These are phyloP conservation scores for Alnus rubra DNA, from an alignment of 306 rosid genomes.

Conservation along the genomic window DNA sequence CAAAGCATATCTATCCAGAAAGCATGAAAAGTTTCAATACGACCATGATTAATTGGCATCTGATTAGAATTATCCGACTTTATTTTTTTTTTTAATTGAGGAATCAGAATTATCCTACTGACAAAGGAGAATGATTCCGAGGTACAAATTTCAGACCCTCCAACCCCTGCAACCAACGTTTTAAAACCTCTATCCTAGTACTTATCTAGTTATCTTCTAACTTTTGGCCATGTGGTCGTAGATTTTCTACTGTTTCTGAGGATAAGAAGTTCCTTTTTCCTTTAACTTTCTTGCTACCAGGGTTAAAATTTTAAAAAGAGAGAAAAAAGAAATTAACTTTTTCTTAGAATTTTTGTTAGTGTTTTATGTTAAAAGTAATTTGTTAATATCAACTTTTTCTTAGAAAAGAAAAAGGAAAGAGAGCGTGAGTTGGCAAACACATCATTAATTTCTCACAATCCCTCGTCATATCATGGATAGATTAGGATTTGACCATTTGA, in stretches of 20 bases:
- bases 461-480: background rate
- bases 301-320: too few relatives aligned
- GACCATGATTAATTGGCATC: background rate
- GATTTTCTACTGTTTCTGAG: background rate
- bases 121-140: constrained; percentile 17
- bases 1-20: constrained; percentile 22
- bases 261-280: background rate
- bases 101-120: too few relatives aligned
- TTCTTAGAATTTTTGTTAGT: too few relatives aligned
- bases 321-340: too few relatives aligned
- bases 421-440: too few relatives aligned
- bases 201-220: background rate
- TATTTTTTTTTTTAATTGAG: too few relatives aligned
- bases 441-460: background rate
- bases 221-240: background rate
- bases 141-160: background rate
- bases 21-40: background rate
- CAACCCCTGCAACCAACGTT: background rate
- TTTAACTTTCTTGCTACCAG: background rate
- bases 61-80: too few relatives aligned
- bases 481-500: background rate
- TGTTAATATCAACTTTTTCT: too few relatives aligned
- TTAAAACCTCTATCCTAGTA: background rate
- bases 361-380: too few relatives aligned
- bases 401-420: too few relatives aligned